A percentile compares a stretch with the other conserved stretches of the same genome.
phyloP scores from a whole-genome alignment of 2,329 filamentous ascomycete species.

The Alternaria angustiovoidea region DNA sequence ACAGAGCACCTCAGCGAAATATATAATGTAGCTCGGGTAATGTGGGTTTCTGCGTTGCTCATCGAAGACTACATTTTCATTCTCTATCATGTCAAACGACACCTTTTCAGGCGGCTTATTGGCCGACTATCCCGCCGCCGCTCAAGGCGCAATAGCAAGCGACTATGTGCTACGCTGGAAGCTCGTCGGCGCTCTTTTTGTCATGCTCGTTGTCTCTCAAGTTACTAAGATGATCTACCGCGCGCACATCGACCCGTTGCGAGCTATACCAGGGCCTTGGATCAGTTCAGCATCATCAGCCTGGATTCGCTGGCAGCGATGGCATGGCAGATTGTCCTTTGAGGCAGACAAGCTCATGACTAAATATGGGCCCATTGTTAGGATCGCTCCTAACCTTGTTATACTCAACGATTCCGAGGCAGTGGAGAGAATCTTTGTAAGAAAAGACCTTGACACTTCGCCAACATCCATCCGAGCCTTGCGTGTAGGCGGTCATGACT shows the following conservation, averaged over 20 bases:
- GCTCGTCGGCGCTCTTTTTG: background rate
- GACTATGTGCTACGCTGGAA: background rate
- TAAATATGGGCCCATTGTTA: conserved; percentile 27
- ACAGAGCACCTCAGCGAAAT: background rate
- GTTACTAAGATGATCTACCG: conserved; percentile 20
- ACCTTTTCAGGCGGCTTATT: background rate
- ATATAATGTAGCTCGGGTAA: background rate
- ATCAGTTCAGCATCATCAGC: conserved; percentile 25
- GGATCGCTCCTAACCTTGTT: conserved; percentile 30
- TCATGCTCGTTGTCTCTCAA: background rate
- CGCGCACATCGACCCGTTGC: conserved; percentile 22
- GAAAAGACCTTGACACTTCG: conserved; percentile 29
- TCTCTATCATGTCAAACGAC: conserved; percentile 1
- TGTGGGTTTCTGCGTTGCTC: background rate
- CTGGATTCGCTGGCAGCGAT: conserved; percentile 33
- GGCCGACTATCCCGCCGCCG: background rate
- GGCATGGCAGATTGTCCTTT: conserved; percentile 28
- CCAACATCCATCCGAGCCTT: conserved; percentile 30
- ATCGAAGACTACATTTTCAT: background rate
- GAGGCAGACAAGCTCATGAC: conserved; percentile 30
- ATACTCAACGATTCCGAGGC: conserved; percentile 27
- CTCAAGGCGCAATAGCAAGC: background rate
- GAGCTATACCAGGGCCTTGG: conserved; percentile 27
- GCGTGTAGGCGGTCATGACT: conserved; percentile 30
- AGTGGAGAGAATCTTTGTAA: conserved; percentile 27